Evolutionary conservation across 1,139 yeast species (phyloP).

Genomic region (Candida dubliniensis): DNA sequence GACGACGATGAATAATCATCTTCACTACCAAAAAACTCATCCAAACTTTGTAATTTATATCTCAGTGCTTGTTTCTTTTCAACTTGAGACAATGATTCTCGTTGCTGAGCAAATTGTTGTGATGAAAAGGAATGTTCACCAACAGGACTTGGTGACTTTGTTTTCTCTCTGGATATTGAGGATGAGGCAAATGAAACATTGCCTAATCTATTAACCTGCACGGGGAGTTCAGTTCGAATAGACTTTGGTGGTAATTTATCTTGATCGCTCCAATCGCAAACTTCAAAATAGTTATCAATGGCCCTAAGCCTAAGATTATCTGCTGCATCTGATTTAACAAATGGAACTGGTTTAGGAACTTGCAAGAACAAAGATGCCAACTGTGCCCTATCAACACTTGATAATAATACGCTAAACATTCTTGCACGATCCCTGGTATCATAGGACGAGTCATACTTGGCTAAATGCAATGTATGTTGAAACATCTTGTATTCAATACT

Average conservation of each 20-base stretch:
- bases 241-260: constrained; percentile 32
- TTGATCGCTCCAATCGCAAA: constrained; percentile 38
- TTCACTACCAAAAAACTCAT: constrained; percentile 74
- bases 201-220: constrained; percentile 26
- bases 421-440: constrained; percentile 89
- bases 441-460: constrained; percentile 71
- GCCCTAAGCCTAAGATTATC: constrained; percentile 18
- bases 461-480: constrained; percentile 59
- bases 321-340: constrained; percentile 5
- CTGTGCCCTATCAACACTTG: constrained; percentile 39
- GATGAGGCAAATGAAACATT: constrained; percentile 19
- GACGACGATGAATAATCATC: constrained; percentile 21
- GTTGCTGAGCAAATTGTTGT: constrained; percentile 16
- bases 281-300: constrained; percentile 26
- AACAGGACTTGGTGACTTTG: constrained; percentile 22
- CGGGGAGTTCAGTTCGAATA: constrained; percentile 36
- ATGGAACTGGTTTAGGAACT: constrained; percentile 75
- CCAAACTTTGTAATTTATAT: constrained; percentile 70
- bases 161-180: constrained; percentile 18
- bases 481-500: constrained; percentile 54
- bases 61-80: constrained; percentile 26
- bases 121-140: constrained; percentile 29
- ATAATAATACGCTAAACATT: constrained; percentile 55
- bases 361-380: constrained; percentile 78
- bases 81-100: neutral